phyloP scores from a whole-genome alignment of 805 yeast genomes.

The Metschnikowia amazonensis region DNA sequence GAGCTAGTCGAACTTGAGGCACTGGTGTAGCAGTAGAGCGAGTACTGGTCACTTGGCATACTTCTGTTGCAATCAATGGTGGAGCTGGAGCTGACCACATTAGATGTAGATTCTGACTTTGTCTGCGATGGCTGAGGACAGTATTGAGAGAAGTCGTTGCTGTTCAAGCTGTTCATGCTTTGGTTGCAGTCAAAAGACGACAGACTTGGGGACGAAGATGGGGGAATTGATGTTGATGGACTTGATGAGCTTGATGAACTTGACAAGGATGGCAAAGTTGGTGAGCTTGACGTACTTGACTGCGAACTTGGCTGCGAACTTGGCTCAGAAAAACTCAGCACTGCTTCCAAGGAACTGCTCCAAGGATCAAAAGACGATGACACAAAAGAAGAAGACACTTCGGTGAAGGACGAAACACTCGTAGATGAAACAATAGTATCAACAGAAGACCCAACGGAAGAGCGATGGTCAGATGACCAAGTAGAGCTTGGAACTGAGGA shows the following conservation, averaged over 20 bases:
- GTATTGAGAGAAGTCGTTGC: not conserved
- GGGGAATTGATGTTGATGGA: not conserved
- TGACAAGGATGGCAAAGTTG: no score
- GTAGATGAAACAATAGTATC: not conserved
- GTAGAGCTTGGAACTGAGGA: not conserved
- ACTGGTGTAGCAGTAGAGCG: no score
- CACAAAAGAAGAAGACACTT: not conserved
- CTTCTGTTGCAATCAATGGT: no score
- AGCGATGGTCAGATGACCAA: no score
- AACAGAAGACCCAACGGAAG: no score
- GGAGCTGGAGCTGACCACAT: no score
- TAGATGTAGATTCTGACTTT: no score
- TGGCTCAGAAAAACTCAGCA: no score
- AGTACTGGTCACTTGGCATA: no score
- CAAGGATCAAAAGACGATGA: not conserved
- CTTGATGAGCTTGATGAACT: not conserved
- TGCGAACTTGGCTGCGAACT: not conserved
- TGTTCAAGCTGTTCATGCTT: not conserved
- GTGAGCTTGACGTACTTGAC: not conserved
- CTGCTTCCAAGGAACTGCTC: no score
- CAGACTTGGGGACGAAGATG: not conserved
- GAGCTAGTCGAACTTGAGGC: not conserved
- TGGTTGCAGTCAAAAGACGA: not conserved
- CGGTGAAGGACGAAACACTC: not conserved
- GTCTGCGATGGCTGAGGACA: not conserved